Conservation (phyloP, 345 rosid genomes). For the Camelina hispida region DNA sequence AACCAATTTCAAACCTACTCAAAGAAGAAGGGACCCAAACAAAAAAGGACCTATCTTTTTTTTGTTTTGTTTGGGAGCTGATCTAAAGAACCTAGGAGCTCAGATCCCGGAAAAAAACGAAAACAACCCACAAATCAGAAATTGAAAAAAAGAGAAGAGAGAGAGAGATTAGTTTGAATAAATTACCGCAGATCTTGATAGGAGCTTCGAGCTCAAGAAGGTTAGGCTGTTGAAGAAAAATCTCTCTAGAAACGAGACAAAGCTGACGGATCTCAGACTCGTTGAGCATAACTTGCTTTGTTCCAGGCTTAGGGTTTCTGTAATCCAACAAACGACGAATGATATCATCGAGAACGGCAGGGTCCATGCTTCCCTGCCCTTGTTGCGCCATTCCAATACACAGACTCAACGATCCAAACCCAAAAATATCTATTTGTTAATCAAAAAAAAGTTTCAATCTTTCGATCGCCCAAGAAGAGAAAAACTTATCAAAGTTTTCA, state of each 20-base stretch:
- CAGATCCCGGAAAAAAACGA: conserved; percentile 37
- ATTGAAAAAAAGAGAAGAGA: background rate
- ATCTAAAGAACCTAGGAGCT: too few species aligned
- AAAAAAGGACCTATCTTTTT: background rate
- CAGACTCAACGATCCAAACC: conserved; percentile 26
- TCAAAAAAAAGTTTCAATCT: conserved; percentile 34
- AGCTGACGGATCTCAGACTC: conserved; percentile 93
- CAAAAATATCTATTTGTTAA: background rate
- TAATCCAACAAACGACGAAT: conserved; percentile 68
- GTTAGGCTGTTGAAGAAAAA: conserved; percentile 85
- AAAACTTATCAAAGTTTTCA: conserved; percentile 7
- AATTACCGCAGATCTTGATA: conserved; percentile 91
- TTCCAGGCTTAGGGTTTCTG: conserved; percentile 63
- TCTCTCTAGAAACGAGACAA: conserved; percentile 63
- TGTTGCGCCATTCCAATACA: conserved; percentile 56
- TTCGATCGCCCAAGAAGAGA: conserved; percentile 23
- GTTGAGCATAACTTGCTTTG: conserved; percentile 75
- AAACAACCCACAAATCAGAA: background rate
- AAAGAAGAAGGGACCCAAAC: background rate
- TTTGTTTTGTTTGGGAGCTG: too few species aligned
- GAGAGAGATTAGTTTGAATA: background rate
- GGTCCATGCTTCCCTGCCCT: conserved; percentile 65
- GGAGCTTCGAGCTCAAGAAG: conserved; percentile 94
- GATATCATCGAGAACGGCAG: conserved; percentile 72
- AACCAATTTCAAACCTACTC: conserved; percentile 37